Percentiles rank a stretch among this genome's conserved stretches.
These are phyloP conservation scores for Globisporangium apiculatum DNA, from an alignment of 352 stramenopile genomes.

Conservation along the genomic window DNA sequence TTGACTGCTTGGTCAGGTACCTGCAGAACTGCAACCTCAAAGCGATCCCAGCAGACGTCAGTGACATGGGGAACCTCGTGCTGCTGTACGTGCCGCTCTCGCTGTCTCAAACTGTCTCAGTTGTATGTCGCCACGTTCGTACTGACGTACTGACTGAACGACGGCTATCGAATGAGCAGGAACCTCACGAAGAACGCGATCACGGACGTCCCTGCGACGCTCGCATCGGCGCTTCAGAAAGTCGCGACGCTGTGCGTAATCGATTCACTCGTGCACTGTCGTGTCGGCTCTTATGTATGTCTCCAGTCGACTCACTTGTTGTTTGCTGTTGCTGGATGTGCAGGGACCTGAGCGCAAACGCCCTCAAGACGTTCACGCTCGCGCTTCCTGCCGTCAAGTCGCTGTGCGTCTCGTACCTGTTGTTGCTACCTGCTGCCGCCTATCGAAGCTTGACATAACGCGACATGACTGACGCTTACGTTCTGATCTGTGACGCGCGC, in stretches of 20 bases:
- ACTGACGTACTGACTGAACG: too few relatives aligned
- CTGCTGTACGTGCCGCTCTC: constrained; percentile 29
- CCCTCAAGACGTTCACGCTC: constrained; percentile 35
- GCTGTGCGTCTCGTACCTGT: constrained; percentile 16
- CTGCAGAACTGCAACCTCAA: constrained; percentile 70
- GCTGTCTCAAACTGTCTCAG: too few relatives aligned
- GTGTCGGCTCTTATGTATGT: too few relatives aligned
- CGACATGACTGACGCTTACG: background rate
- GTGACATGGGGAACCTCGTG: constrained; percentile 39
- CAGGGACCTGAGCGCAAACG: constrained; percentile 43
- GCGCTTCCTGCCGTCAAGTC: constrained; percentile 27
- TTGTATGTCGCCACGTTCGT: too few relatives aligned
- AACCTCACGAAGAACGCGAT: constrained; percentile 59
- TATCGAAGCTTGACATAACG: background rate
- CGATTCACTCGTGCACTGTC: too few relatives aligned
- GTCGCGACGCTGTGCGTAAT: constrained; percentile 34
- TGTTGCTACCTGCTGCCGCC: background rate
- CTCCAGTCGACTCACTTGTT: too few relatives aligned
- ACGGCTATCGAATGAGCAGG: constrained; percentile 11
- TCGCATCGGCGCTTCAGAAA: constrained; percentile 30
- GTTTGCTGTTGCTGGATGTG: background rate
- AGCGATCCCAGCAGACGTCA: constrained; percentile 36
- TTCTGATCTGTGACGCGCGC: too few relatives aligned
- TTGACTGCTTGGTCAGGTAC: constrained; percentile 16
- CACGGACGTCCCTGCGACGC: constrained; percentile 22